phyloP scores from a whole-genome alignment of 129 eudicot genomes.

The Cynara cardunculus region DNA sequence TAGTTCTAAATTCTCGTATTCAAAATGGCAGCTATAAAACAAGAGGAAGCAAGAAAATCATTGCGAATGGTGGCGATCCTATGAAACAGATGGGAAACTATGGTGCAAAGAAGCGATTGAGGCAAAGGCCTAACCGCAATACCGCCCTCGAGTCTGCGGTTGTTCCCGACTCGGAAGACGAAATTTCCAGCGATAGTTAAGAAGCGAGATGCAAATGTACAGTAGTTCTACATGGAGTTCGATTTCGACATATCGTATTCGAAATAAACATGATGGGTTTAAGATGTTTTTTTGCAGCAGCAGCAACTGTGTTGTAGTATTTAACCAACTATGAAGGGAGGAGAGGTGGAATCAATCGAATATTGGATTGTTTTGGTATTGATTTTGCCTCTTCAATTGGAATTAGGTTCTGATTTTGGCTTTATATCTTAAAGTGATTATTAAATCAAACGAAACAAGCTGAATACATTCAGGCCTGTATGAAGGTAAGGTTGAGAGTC shows the following conservation, averaged over 20 bases:
- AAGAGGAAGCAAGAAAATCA: slow-evolving; percentile 30
- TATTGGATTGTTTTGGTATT: not conserved
- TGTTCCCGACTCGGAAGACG: slow-evolving; percentile 59
- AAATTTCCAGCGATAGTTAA: slow-evolving; percentile 18
- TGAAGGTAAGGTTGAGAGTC: no score
- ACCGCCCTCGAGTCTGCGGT: slow-evolving; percentile 29
- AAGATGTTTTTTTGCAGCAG: not conserved
- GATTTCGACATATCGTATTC: not conserved
- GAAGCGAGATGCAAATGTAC: not conserved
- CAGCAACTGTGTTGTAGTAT: not conserved
- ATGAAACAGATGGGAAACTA: slow-evolving; percentile 30
- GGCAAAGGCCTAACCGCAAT: slow-evolving; percentile 55
- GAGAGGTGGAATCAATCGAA: not conserved
- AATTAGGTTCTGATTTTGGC: not conserved
- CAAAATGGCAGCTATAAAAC: slow-evolving; percentile 12
- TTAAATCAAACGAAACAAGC: no score
- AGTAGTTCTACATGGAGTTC: not conserved
- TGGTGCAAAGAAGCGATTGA: slow-evolving; percentile 45
- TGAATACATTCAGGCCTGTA: no score
- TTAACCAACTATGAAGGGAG: not conserved
- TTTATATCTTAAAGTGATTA: no score
- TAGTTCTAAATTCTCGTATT: slow-evolving; percentile 3
- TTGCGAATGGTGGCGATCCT: slow-evolving; percentile 26
- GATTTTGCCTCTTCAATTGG: not conserved
- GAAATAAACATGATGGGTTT: not conserved